Conservation (phyloP, 1,284 basidiomycete species). For the Cryptococcus sp. region DNA sequence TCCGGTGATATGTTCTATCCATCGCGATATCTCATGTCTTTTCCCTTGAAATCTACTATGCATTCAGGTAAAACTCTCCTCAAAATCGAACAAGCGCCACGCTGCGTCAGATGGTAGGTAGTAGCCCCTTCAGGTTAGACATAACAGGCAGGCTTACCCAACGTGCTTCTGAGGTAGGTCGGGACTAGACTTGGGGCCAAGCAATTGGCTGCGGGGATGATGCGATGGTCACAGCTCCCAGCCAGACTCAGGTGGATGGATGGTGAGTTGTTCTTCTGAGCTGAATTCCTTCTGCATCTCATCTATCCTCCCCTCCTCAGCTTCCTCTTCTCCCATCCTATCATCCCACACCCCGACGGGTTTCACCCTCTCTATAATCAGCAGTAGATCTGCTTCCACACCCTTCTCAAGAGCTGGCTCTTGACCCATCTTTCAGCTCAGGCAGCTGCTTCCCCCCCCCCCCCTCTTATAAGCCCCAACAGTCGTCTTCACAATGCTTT, state of each 20-base stretch:
- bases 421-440: conserved; percentile 8
- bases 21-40: conserved; percentile 1
- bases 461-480: conserved; percentile 4
- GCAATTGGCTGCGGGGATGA: background rate
- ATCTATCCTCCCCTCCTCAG: background rate
- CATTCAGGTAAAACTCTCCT: background rate
- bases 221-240: background rate
- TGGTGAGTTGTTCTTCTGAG: background rate
- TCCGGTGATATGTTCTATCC: background rate
- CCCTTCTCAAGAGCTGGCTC: conserved; percentile 9
- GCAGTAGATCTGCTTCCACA: conserved; percentile 15
- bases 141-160: too few species aligned
- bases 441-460: conserved; percentile 5
- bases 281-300: conserved; percentile 1
- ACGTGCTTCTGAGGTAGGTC: too few species aligned
- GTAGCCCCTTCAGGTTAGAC: too few species aligned
- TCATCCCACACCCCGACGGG: conserved; percentile 5
- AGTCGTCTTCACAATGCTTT: conserved; percentile 8
- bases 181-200: background rate
- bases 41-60: background rate
- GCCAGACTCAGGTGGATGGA: background rate
- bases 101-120: too few species aligned
- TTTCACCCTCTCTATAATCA: conserved; percentile 7
- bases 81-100: too few species aligned
- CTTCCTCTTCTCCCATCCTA: conserved; percentile 3